phyloP scores from a whole-genome alignment of 768 basidiomycete genomes.

The Amanita pallidorosea region DNA sequence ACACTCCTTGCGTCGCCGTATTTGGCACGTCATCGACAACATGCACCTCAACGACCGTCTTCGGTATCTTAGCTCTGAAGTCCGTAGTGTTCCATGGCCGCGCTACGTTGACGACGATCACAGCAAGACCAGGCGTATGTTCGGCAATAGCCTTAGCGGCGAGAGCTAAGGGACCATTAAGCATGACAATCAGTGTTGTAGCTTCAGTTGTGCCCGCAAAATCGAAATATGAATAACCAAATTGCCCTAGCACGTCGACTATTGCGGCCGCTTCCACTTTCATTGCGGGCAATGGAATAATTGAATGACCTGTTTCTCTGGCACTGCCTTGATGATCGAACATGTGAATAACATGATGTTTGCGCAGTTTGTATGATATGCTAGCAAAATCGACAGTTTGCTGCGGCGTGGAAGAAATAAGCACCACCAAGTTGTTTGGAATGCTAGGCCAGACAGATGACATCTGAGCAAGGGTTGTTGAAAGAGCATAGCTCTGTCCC shows the following conservation, averaged over 20 bases:
- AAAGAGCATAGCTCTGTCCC: slow-evolving; percentile 57
- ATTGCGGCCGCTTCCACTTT: slow-evolving; percentile 21
- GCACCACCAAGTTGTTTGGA: slow-evolving; percentile 54
- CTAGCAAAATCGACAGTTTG: slow-evolving; percentile 72
- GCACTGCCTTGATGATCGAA: slow-evolving; percentile 80
- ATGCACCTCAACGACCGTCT: slow-evolving; percentile 45
- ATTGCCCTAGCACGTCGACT: slow-evolving; percentile 36
- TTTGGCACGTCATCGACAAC: slow-evolving; percentile 75
- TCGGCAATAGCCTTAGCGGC: slow-evolving; percentile 41
- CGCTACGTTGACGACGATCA: slow-evolving; percentile 67
- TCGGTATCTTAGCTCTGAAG: slow-evolving; percentile 51
- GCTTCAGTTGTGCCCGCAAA: slow-evolving; percentile 61
- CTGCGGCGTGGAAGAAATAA: slow-evolving; percentile 78
- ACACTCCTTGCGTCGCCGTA: slow-evolving; percentile 44
- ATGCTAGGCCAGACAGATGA: slow-evolving; percentile 49
- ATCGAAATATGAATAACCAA: slow-evolving; percentile 69
- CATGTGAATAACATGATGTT: slow-evolving; percentile 72
- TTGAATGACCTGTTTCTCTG: slow-evolving; percentile 60
- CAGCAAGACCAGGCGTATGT: slow-evolving; percentile 40
- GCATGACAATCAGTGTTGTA: slow-evolving; percentile 52
- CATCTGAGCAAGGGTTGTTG: slow-evolving; percentile 67
- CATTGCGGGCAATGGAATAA: slow-evolving; percentile 26
- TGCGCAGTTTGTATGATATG: slow-evolving; percentile 60
- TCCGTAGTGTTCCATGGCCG: slow-evolving; percentile 71
- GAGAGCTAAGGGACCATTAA: slow-evolving; percentile 72